Evolutionary conservation across 2,329 filamentous ascomycete species (phyloP).

Genomic region (Talaromyces sp.): DNA sequence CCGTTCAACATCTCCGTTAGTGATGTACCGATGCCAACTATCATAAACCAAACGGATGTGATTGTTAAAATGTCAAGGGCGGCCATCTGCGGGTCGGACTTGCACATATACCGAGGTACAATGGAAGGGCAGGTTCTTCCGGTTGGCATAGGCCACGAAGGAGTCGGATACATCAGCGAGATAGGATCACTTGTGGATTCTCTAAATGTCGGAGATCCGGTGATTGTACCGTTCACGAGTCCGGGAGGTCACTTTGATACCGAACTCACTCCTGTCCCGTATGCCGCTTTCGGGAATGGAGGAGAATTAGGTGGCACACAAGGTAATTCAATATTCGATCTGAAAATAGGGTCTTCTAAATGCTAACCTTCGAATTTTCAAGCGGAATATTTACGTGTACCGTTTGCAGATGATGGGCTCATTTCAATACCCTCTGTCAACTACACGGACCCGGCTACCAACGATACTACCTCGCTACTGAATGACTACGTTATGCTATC

Average conservation of each 20-base stretch:
- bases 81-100: constrained; percentile 41
- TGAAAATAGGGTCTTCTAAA: neutral
- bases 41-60: constrained; percentile 34
- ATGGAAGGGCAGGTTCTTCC: constrained; percentile 22
- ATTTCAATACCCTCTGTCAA: no score
- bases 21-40: constrained; percentile 24
- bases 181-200: constrained; percentile 17
- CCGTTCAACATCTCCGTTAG: constrained; percentile 29
- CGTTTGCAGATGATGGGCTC: constrained; percentile 18
- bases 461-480: neutral
- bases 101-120: constrained; percentile 39
- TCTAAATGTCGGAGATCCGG: constrained; percentile 23
- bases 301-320: constrained; percentile 12
- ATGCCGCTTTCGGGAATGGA: no score
- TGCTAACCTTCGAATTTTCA: no score
- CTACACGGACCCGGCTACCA: no score
- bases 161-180: constrained; percentile 20
- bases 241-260: no score
- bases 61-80: constrained; percentile 40
- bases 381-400: constrained; percentile 24
- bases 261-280: no score
- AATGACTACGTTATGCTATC: constrained; percentile 17
- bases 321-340: constrained; percentile 2
- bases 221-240: constrained; percentile 24
- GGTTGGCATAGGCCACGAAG: constrained; percentile 24